Evolutionary conservation across 1,284 basidiomycete species (phyloP), one percentile per base, ranked within the genome.

Genomic region (Inonotus obliquus): DNA sequence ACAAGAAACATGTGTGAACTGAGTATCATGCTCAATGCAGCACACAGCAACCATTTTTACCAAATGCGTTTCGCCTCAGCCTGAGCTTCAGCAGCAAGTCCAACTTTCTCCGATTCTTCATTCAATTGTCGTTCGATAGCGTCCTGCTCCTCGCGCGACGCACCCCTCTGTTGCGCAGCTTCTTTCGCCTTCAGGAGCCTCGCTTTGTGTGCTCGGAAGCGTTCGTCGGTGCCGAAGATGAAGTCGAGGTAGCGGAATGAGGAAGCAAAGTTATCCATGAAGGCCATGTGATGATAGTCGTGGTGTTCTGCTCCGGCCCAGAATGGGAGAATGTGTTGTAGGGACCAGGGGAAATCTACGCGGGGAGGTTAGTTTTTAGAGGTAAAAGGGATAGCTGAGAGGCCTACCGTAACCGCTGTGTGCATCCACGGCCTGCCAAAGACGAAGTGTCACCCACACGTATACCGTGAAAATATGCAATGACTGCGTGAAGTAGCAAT

Each of bases 241-340:
- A 82, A 82, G 74, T 96, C 94, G 78, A 91, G 94, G 90, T 92
- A 96, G 58, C 94, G 84, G 86, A 96, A 96, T n/a, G 89, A 92
- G 38, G 94, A 95, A 17, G 91, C 90, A 75, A 84, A 96, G 80
- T 94, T 95, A 81, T 92, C 92, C 62, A 85, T 85, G 77, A 92
- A 92, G 1, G 90, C 87, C 91, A 93, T 92, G 76, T 96, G 93
- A 75, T 96, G 94, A 84, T 93, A 96, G 72, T 96, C 96, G 75
- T 98, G 96, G 80, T 98, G 96, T 71, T 99, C 97, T 0, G 96
- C 97, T 56, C 97, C 96, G 23, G 94, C 93, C 96, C 96, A 99
- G 84, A 98, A 93, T 2, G 96, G 96, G 35, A 99, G 64, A 71
- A 94, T 89, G 80, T 96, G 88, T 70, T 95, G 90, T 65, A 99